Evolutionary conservation across 1,284 basidiomycete species (phyloP).

Genomic region (Phellinidium pouzarii): DNA sequence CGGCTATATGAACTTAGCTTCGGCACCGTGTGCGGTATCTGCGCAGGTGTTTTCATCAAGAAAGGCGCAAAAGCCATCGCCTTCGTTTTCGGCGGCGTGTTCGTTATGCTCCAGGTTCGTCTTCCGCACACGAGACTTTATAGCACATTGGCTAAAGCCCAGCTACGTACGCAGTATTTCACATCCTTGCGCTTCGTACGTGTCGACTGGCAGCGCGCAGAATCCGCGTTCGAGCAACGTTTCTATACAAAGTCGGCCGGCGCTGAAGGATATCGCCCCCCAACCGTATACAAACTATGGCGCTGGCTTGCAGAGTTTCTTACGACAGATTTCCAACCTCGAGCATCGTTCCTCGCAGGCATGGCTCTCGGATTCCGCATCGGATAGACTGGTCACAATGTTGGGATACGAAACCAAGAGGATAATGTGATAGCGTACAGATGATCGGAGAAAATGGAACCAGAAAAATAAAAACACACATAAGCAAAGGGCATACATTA

Average conservation of each 20-base stretch:
- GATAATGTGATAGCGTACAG: neutral
- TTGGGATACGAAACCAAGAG: neutral
- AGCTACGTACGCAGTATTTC: conserved; percentile 54
- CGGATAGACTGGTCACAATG: conserved; percentile 31
- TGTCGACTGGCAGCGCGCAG: conserved; percentile 71
- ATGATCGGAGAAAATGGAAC: neutral
- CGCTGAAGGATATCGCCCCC: conserved; percentile 41
- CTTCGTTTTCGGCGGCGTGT: conserved; percentile 79
- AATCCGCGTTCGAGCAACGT: conserved; percentile 30
- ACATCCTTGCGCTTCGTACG: conserved; percentile 62
- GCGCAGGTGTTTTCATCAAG: conserved; percentile 90
- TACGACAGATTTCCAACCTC: conserved; percentile 86
- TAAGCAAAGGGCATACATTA: conserved; percentile 14
- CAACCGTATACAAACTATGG: conserved; percentile 63
- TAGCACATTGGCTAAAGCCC: too few species aligned
- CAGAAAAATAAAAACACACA: conserved; percentile 8
- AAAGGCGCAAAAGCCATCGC: conserved; percentile 84
- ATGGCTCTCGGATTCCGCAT: conserved; percentile 63
- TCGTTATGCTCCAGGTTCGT: conserved; percentile 79
- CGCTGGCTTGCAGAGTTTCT: conserved; percentile 78
- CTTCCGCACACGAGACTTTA: too few species aligned
- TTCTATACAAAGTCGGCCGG: conserved; percentile 76
- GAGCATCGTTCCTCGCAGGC: conserved; percentile 71
- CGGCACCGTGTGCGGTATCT: conserved; percentile 82
- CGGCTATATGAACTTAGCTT: conserved; percentile 82